Percentiles rank a stretch among this genome's conserved stretches.
Conservation (phyloP, 192 early-diverging fungal genomes). For the Coemansia sp. region DNA sequence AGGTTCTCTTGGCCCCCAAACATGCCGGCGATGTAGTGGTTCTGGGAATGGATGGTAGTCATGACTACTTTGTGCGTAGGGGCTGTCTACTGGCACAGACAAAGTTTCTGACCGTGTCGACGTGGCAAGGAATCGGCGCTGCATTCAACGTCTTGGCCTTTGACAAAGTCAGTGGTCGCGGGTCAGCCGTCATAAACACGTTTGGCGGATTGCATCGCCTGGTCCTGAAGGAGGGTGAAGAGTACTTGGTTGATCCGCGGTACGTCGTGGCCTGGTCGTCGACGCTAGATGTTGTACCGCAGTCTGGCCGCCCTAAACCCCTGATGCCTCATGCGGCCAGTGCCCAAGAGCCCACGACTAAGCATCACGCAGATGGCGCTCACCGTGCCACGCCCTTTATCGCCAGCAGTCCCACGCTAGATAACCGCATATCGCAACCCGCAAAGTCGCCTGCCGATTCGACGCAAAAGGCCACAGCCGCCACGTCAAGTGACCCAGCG, state of each 20-base stretch:
- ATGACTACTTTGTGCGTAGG: constrained; percentile 65
- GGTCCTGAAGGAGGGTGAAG: constrained; percentile 65
- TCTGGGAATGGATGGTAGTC: constrained; percentile 58
- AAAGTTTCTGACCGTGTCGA: constrained; percentile 33
- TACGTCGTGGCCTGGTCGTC: constrained; percentile 54
- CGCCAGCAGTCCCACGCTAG: constrained; percentile 24
- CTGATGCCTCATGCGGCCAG: neutral
- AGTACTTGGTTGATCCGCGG: constrained; percentile 71
- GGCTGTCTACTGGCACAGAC: constrained; percentile 62
- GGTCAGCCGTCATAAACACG: constrained; percentile 65
- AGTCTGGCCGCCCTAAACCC: constrained; percentile 29
- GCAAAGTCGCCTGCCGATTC: constrained; percentile 35
- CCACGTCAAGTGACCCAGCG: neutral
- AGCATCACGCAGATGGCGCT: neutral
- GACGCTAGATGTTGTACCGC: constrained; percentile 20
- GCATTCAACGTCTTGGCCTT: constrained; percentile 59
- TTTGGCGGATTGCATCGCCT: constrained; percentile 70
- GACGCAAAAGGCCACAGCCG: constrained; percentile 19
- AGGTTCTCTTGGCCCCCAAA: constrained; percentile 66
- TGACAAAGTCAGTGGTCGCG: constrained; percentile 65
- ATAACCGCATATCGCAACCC: constrained; percentile 31
- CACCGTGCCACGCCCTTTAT: constrained; percentile 22
- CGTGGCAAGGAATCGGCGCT: constrained; percentile 41
- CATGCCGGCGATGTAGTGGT: constrained; percentile 65
- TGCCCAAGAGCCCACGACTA: neutral